A percentile compares a stretch with the other conserved stretches of the same genome.
Conservation (phyloP, 495 filamentous ascomycete genomes). For the Neurospora discreta region DNA sequence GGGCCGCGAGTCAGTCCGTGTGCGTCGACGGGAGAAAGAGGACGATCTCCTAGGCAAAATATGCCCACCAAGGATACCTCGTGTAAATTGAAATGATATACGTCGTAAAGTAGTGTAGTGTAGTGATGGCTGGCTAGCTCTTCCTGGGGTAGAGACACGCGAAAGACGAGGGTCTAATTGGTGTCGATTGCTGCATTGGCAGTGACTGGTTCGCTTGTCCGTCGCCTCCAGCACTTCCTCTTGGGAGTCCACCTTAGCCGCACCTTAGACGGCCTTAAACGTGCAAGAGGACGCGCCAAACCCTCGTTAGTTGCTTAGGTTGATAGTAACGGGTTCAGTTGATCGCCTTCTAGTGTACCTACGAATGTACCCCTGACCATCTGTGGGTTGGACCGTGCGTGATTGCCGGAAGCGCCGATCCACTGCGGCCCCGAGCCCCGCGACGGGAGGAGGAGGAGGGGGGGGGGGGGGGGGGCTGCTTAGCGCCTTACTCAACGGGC, state of each 20-base stretch:
- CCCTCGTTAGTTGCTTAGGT: background rate
- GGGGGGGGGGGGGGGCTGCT: background rate
- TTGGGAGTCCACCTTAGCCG: background rate
- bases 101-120: background rate
- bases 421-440: background rate
- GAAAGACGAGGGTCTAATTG: background rate
- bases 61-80: background rate
- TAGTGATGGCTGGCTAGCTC: background rate
- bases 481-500: background rate
- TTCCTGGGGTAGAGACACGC: background rate
- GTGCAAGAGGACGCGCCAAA: background rate
- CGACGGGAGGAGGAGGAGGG: background rate
- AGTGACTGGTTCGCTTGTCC: background rate
- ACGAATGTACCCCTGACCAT: background rate
- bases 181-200: background rate
- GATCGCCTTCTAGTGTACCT: background rate
- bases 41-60: background rate
- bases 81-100: background rate
- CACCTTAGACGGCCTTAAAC: background rate
- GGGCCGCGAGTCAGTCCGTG: background rate
- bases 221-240: background rate
- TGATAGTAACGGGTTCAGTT: background rate
- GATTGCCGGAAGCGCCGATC: background rate
- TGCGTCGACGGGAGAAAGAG: background rate
- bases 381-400: background rate